Base-by-base conservation (phyloP, 176 grass and related monocot genomes). In the Pontederia crassipes region DNA sequence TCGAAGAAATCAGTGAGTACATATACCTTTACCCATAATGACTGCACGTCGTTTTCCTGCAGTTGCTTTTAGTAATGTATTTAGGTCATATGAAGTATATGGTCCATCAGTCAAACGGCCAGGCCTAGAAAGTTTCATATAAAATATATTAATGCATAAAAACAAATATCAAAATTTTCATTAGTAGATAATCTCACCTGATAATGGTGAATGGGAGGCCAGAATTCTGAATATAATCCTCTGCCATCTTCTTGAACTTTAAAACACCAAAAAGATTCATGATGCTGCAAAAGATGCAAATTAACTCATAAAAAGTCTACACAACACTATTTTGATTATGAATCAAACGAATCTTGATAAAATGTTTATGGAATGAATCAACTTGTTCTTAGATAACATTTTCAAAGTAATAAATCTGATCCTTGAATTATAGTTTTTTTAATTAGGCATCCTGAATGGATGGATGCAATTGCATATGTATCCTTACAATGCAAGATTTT, bases 241-340 rank as follows among this genome's bases (percentile, higher is more conserved):
- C 91, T 28, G 50, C 91, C 91, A 96, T 87, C 76, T 96, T 96
- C 69, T 96, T 96, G 67, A 75, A 96, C 65, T 96, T 90, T 68
- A 96, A 86, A 66, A 96, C 91, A 63, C 91, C 91, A 67, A 96
- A 96, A 45, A 96, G 86, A 62, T 96, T 96, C 80, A 96, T 87
- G 29, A 96, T 81, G 70, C 91, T 96, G 75, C 45, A 72, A 78
- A 68, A 74, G 0, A 49, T 50, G 20, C 20, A 24, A 56, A 20
- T 29, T 57, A 9, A 10, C 10, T 45, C 24, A 35, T 54, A 4
- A 54, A 27, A 67, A 67, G 12, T 40, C 6, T 40, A 3, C 32
- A 40, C 32, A 40, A 40, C 32, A 1, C 32, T 40, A 3, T 4
- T 40, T 40, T 40, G 32, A 40, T 40, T 40, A 40, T 40, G 32